A percentile compares a stretch with the other conserved stretches of the same genome.
Evolutionary conservation across 2,329 filamentous ascomycete species (phyloP).

Genomic region (Neobulgaria alba): DNA sequence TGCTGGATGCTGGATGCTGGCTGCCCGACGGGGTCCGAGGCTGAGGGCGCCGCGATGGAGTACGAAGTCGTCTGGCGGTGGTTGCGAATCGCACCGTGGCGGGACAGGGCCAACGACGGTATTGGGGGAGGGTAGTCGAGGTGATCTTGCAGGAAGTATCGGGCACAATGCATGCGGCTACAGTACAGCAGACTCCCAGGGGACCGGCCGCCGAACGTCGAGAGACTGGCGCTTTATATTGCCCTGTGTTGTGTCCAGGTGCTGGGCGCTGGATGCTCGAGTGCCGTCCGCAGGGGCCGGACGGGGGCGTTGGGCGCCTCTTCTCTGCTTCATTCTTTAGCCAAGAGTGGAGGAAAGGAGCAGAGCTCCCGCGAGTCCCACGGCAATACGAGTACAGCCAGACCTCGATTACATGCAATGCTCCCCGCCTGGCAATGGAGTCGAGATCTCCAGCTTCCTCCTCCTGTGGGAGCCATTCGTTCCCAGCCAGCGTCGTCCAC

Average conservation of each 20-base stretch:
- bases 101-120: too few species aligned
- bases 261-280: neutral
- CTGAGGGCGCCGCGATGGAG: neutral
- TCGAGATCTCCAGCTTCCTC: conserved; percentile 2
- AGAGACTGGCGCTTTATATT: neutral
- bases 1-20: too few species aligned
- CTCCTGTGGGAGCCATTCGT: neutral
- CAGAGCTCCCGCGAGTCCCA: neutral
- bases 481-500: conserved; percentile 15
- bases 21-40: neutral
- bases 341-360: neutral
- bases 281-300: too few species aligned
- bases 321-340: neutral
- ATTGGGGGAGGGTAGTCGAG: too few species aligned
- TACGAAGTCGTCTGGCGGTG: neutral
- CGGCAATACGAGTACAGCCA: neutral
- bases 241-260: neutral
- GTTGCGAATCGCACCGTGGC: neutral
- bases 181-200: neutral
- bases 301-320: neutral
- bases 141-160: too few species aligned
- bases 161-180: too few species aligned
- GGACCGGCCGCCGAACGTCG: neutral
- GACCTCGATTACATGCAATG: neutral
- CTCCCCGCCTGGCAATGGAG: conserved; percentile 2